Evolutionary conservation across 257 asterid species (phyloP), one percentile per base, ranked within the genome.

Genomic region (Eustoma russellianum): DNA sequence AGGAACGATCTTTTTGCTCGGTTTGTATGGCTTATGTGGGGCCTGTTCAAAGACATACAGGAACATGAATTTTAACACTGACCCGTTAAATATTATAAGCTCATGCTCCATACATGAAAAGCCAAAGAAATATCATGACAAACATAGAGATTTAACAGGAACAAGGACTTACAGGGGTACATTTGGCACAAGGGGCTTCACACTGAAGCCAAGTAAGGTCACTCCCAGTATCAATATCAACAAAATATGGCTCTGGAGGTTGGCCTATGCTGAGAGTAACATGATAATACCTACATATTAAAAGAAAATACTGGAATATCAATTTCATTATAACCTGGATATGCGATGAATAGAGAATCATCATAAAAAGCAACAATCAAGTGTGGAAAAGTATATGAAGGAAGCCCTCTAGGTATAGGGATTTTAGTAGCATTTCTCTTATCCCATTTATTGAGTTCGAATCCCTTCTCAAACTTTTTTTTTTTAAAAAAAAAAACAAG

Each of bases 161-260:
- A 33, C 14, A 41, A 33, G 55, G 44, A 45, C 59, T 54, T 62
- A 80, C 96, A 67, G 94, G 92, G 12, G 64, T 63, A 76, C 97
- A 90, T 71, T 82, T 80, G 13, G 60, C 41, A 64, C 96, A 91
- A 55, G 97, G 98, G 44, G 90, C 95, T 55, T 91, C 94, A 66
- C 98, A 91, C 45, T 82, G 96, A 48, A 87, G 87, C 98, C 98
- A 91, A 11, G 98, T 84, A 41, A 91, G 91, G 52, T 87, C 98
- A 67, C 98, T 91, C 46, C 97, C 98, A 6, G 96, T 87, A 54
- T 91, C 96, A 0, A 88, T 76, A 70, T 91, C 98, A 16, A 91
- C 79, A 75, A 69, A 78, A 70, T 79, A 89, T 5, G 71, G 79
- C 48, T 68, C 74, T 15, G 95, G 75, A 60, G 94, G 94, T 17